A percentile compares a stretch with the other conserved stretches of the same genome.
Evolutionary conservation across 1,284 basidiomycete species (phyloP).

Genomic region (Trichosporon faecale): DNA sequence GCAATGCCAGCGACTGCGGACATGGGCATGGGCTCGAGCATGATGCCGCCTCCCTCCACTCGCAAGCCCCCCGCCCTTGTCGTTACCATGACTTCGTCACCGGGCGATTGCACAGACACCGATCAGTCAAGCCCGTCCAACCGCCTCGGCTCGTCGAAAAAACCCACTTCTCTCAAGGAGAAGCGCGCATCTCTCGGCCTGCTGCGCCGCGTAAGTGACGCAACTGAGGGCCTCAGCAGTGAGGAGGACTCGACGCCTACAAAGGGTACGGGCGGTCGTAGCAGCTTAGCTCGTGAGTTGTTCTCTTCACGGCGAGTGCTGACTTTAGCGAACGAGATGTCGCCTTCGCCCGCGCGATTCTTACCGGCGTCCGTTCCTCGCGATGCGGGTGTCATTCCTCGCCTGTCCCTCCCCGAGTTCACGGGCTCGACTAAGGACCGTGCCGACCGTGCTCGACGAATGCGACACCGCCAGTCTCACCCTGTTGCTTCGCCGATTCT

Average conservation of each 20-base stretch:
- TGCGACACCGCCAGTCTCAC: constrained; percentile 51
- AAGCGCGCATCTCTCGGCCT: constrained; percentile 29
- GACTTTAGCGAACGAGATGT: background rate
- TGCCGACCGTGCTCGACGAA: constrained; percentile 28
- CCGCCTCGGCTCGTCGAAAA: constrained; percentile 26
- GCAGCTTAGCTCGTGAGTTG: constrained; percentile 15
- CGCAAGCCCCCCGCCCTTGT: constrained; percentile 33
- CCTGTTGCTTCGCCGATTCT: constrained; percentile 30
- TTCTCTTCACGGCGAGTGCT: background rate
- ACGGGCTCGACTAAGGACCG: constrained; percentile 35
- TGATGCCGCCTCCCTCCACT: constrained; percentile 18
- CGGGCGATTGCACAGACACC: constrained; percentile 51
- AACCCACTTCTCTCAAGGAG: constrained; percentile 15
- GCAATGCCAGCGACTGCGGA: background rate
- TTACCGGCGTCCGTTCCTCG: background rate
- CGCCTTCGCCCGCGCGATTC: constrained; percentile 17
- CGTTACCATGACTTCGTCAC: constrained; percentile 36
- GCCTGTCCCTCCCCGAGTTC: constrained; percentile 49
- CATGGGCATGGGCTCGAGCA: background rate
- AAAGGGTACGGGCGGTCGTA: constrained; percentile 34
- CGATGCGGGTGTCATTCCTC: constrained; percentile 29
- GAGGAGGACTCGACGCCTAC: constrained; percentile 53
- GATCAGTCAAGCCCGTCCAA: constrained; percentile 42
- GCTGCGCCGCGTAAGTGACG: constrained; percentile 38
- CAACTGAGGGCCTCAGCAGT: constrained; percentile 36